Percentiles rank a stretch among this genome's conserved stretches.
Evolutionary conservation across 2,329 filamentous ascomycete genomes (phyloP).

Genomic region (Didymella glomerata): DNA sequence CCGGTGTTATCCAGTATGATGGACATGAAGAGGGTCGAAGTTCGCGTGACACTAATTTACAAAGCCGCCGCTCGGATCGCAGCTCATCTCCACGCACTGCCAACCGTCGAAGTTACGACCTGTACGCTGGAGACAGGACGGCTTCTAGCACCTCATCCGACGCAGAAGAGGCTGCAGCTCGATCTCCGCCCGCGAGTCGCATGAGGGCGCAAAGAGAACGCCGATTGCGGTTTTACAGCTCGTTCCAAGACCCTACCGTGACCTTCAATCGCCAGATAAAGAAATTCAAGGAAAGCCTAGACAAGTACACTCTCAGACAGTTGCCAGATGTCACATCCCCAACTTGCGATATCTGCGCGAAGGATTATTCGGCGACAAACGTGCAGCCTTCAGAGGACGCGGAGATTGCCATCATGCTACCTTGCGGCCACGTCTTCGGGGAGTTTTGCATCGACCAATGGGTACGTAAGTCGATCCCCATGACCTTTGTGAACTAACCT

Average conservation of each 20-base stretch:
- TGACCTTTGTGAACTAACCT: constrained; percentile 8
- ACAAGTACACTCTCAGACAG: constrained; percentile 36
- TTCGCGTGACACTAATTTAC: constrained; percentile 23
- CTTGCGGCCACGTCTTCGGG: constrained; percentile 49
- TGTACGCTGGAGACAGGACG: constrained; percentile 40
- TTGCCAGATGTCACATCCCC: constrained; percentile 37
- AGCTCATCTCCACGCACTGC: constrained; percentile 42
- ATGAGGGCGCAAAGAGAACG: constrained; percentile 28
- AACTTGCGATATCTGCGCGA: constrained; percentile 49
- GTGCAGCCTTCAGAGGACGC: constrained; percentile 43
- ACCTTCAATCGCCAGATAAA: constrained; percentile 40
- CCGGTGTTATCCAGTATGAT: background rate
- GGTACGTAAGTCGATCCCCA: constrained; percentile 27
- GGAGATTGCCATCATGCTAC: constrained; percentile 46
- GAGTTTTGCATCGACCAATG: constrained; percentile 49
- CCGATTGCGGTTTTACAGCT: constrained; percentile 26
- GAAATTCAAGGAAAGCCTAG: constrained; percentile 40
- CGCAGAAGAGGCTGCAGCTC: constrained; percentile 36
- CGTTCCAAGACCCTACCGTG: constrained; percentile 34
- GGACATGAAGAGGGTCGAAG: constrained; percentile 27
- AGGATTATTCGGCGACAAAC: constrained; percentile 43
- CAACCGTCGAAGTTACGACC: constrained; percentile 45
- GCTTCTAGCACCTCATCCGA: constrained; percentile 36
- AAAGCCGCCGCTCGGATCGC: constrained; percentile 35
- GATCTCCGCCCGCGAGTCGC: constrained; percentile 31